Evolutionary conservation across 2,329 filamentous ascomycete genomes (phyloP).

Genomic region (Nemania bipapillata): DNA sequence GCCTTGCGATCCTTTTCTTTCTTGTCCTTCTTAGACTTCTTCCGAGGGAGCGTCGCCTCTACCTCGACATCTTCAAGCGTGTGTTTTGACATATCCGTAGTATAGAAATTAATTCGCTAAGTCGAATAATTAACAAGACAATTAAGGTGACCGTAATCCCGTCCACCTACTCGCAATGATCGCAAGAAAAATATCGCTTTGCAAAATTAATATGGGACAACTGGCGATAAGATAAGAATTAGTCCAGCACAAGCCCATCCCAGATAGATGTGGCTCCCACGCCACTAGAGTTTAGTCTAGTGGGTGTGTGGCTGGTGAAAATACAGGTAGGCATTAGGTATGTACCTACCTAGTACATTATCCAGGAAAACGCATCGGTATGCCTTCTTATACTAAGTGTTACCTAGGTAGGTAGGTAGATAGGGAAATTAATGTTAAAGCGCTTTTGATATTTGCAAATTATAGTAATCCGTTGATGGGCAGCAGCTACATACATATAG

Average conservation of each 20-base stretch:
- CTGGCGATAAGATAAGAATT: constrained; percentile 13
- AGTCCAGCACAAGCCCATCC: background rate
- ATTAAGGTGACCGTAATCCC: background rate
- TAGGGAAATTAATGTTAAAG: background rate
- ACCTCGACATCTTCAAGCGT: constrained; percentile 49
- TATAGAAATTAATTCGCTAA: background rate
- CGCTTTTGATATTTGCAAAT: background rate
- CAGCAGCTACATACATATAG: too few relatives aligned
- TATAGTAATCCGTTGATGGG: background rate
- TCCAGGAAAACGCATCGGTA: too few relatives aligned
- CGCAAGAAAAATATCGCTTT: constrained; percentile 13
- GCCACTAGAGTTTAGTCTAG: too few relatives aligned
- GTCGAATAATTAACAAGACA: background rate
- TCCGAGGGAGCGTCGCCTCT: constrained; percentile 49
- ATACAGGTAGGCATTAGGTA: too few relatives aligned
- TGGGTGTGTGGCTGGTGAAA: background rate
- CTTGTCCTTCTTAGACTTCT: constrained; percentile 57
- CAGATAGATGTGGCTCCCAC: background rate
- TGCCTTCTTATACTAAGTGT: too few relatives aligned
- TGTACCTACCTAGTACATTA: too few relatives aligned
- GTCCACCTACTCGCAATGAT: background rate
- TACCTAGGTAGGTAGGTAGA: too few relatives aligned
- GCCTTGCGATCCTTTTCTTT: constrained; percentile 50
- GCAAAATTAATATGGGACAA: constrained; percentile 21
- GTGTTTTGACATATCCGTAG: constrained; percentile 50